These are phyloP conservation scores for Saururus chinensis DNA, from an alignment of 164 flowering plant genomes.

Conservation along the genomic window DNA sequence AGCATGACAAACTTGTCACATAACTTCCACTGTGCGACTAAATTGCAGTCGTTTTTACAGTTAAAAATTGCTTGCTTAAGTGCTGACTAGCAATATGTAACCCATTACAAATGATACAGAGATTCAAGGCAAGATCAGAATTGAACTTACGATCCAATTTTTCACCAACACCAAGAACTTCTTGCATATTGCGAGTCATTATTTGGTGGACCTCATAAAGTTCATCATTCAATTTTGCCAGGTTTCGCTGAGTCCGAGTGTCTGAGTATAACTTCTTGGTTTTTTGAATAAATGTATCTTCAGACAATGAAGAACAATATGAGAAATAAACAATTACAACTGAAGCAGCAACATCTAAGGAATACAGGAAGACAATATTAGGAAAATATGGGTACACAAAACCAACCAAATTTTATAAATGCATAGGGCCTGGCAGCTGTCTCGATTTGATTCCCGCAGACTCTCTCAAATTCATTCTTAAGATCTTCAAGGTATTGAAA, in stretches of 20 bases:
- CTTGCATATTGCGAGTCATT: conserved; percentile 96
- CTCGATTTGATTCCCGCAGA: conserved; percentile 75
- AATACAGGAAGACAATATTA: background rate
- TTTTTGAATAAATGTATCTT: conserved; percentile 88
- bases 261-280: conserved; percentile 86
- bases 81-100: background rate
- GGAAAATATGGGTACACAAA: background rate
- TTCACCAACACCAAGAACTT: conserved; percentile 98
- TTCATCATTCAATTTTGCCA: conserved; percentile 84
- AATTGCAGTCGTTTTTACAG: too few species aligned
- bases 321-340: conserved; percentile 2
- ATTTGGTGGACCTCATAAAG: conserved; percentile 95
- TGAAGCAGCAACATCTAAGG: background rate
- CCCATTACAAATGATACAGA: background rate
- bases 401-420: conserved; percentile 78
- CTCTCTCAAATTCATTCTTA: conserved; percentile 84
- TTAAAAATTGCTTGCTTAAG: background rate
- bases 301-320: conserved; percentile 9
- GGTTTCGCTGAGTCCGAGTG: conserved; percentile 77
- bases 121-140: background rate
- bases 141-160: conserved; percentile 74
- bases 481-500: conserved; percentile 88
- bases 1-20: too few species aligned
- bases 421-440: conserved; percentile 97
- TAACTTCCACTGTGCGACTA: background rate